A percentile compares a stretch with the other conserved stretches of the same genome.
Evolutionary conservation across 768 basidiomycete genomes (phyloP).

Genomic region (Podaxis pistillaris): DNA sequence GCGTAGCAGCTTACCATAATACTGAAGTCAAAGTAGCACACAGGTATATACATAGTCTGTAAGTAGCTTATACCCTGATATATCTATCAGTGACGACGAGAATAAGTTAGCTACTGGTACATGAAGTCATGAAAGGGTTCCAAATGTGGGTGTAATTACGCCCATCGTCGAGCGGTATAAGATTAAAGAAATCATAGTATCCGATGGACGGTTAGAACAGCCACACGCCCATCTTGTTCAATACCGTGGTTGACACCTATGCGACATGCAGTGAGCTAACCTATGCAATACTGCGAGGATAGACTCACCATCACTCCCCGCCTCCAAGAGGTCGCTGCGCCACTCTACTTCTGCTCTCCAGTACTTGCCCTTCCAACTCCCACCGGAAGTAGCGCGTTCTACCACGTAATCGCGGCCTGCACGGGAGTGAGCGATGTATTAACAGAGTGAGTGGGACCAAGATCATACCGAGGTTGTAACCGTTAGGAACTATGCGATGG

Average conservation of each 20-base stretch:
- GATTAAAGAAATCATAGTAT: neutral
- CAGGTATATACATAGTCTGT: no score
- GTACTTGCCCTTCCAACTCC: neutral
- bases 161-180: no score
- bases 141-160: no score
- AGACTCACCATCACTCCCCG: neutral
- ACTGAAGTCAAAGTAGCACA: no score
- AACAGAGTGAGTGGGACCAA: neutral
- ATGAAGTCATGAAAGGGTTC: no score
- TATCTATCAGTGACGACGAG: no score
- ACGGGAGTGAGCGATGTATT: neutral
- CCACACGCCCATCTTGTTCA: conserved; percentile 7
- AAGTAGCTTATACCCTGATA: no score
- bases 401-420: conserved; percentile 77
- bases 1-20: no score
- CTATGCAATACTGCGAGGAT: neutral
- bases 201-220: neutral
- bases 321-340: neutral
- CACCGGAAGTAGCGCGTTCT: conserved; percentile 46
- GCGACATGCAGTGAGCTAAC: neutral
- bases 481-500: conserved; percentile 74
- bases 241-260: conserved; percentile 3
- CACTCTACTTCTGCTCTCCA: neutral
- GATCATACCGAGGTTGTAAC: conserved; percentile 61
- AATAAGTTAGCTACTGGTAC: no score